Conservation (phyloP, 306 rosid genomes). For the Ochetophila trinervis region DNA sequence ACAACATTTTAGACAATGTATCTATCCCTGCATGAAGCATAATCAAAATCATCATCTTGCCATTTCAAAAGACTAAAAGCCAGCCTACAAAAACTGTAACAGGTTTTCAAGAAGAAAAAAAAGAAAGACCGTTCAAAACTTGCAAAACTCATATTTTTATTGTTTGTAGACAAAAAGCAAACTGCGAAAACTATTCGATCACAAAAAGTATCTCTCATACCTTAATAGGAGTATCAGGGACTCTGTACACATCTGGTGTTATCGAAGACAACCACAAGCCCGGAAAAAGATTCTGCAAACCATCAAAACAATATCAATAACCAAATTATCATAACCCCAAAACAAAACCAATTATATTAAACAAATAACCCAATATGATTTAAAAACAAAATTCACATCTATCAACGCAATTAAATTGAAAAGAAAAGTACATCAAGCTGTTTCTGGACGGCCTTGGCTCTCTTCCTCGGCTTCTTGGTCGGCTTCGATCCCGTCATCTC, state of each 20-base stretch:
- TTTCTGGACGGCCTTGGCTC: conserved; percentile 24
- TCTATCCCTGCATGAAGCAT: conserved; percentile 34
- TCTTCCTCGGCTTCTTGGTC: conserved; percentile 24
- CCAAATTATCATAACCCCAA: not conserved
- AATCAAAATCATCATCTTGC: conserved; percentile 11
- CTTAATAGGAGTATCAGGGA: conserved; percentile 31
- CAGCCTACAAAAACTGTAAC: not conserved
- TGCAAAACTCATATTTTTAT: not conserved
- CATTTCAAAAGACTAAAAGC: not conserved
- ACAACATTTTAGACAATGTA: conserved; percentile 2
- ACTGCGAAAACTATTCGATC: not conserved
- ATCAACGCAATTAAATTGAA: not conserved
- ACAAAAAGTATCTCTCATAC: conserved; percentile 11
- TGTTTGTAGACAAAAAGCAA: not conserved
- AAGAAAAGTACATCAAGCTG: conserved; percentile 33
- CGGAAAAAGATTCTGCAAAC: conserved; percentile 39
- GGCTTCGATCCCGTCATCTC: conserved; percentile 33
- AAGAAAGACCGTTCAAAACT: not conserved
- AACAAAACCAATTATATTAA: not conserved
- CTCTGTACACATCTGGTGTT: conserved; percentile 21
- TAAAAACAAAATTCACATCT: not conserved
- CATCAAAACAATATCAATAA: conserved; percentile 16
- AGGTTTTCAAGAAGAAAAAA: not conserved
- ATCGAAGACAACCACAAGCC: conserved; percentile 19
- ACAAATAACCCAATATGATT: not conserved